Conservation (phyloP, 495 filamentous ascomycete species). For the Staphylotrichum tortipilum region DNA sequence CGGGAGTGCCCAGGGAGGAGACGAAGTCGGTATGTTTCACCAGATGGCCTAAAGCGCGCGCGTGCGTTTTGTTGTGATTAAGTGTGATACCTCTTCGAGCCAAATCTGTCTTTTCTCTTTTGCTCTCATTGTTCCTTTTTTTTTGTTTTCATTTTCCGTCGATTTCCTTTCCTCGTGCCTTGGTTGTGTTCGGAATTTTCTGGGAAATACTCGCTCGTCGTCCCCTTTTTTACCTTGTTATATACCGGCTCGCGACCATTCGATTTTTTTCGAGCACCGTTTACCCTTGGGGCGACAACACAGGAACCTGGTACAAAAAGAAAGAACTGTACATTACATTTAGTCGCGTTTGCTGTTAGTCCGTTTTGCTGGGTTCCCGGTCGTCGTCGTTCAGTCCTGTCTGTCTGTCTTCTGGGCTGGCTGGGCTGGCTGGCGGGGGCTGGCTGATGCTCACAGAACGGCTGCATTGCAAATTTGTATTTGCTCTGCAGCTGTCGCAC, state of each 20-base stretch:
- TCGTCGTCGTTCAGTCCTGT: constrained; percentile 33
- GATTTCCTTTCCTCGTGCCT: constrained; percentile 19
- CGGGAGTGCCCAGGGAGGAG: constrained; percentile 57
- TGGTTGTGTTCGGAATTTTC: constrained; percentile 20
- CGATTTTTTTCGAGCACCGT: constrained; percentile 22
- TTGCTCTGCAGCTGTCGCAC: constrained; percentile 18
- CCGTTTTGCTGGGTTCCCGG: constrained; percentile 31
- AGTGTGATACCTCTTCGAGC: constrained; percentile 42
- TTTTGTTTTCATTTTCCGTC: too few species aligned
- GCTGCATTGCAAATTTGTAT: constrained; percentile 19
- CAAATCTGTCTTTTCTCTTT: constrained; percentile 18
- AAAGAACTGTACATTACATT: constrained; percentile 36
- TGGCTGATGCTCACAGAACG: constrained; percentile 31
- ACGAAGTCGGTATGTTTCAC: constrained; percentile 95
- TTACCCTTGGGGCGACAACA: constrained; percentile 28
- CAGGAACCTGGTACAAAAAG: constrained; percentile 32
- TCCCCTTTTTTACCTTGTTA: constrained; percentile 28
- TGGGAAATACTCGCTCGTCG: constrained; percentile 22
- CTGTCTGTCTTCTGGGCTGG: too few species aligned
- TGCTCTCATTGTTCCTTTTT: constrained; percentile 16
- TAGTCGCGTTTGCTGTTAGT: constrained; percentile 34
- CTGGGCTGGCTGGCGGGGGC: too few species aligned
- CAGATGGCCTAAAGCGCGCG: constrained; percentile 53
- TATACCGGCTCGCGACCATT: constrained; percentile 37
- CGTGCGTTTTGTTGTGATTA: constrained; percentile 39